Percentiles rank a stretch among this genome's conserved stretches.
These are phyloP conservation scores for Carpinus viminea DNA, from an alignment of 306 rosid genomes.

Conservation along the genomic window DNA sequence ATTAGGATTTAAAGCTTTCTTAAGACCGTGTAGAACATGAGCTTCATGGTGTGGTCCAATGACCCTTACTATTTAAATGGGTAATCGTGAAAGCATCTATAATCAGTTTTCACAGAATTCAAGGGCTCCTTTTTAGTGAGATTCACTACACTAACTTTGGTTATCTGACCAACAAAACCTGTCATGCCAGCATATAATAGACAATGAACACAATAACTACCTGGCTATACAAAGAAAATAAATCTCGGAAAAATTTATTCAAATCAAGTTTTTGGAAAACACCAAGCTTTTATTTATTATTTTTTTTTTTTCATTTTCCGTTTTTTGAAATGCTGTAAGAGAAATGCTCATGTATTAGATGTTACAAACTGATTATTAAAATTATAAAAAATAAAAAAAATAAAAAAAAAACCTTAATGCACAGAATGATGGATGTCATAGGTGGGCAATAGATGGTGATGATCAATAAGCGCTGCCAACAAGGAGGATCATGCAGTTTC, in stretches of 20 bases:
- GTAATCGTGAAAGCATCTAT: not conserved
- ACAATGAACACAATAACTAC: not conserved
- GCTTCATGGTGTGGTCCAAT: not conserved
- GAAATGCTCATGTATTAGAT: no score
- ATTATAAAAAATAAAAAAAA: no score
- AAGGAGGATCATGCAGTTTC: not conserved
- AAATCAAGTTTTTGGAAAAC: no score
- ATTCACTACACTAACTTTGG: not conserved
- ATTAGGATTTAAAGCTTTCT: not conserved
- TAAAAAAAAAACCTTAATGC: no score
- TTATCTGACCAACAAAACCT: not conserved
- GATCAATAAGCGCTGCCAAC: not conserved
- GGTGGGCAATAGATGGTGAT: no score
- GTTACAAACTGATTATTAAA: no score
- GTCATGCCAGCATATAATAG: not conserved
- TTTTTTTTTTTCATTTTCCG: no score
- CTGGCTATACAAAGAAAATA: not conserved
- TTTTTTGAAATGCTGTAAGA: no score
- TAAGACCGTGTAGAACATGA: not conserved
- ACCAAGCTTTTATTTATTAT: no score
- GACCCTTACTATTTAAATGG: not conserved
- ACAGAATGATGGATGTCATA: no score
- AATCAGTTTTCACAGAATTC: not conserved
- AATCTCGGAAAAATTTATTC: no score
- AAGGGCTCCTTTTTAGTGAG: not conserved